A percentile compares a stretch with the other conserved stretches of the same genome.
phyloP scores from a whole-genome alignment of 176 grass and related monocot species.

The Saccharum spontaneum region DNA sequence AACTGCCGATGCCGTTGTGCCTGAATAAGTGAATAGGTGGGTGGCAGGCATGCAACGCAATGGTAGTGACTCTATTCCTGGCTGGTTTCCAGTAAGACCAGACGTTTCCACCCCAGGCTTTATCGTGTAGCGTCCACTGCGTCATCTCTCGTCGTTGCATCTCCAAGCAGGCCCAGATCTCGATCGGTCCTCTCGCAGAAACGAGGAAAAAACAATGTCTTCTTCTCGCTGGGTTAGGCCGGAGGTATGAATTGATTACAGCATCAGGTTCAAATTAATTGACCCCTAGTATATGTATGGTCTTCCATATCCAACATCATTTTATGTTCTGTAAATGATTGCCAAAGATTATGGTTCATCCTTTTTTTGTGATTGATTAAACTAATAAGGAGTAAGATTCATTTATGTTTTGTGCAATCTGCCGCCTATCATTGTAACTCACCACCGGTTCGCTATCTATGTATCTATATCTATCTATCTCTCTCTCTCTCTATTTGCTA shows the following conservation, averaged over 20 bases:
- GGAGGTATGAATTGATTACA: constrained; percentile 11
- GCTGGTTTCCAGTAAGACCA: constrained; percentile 27
- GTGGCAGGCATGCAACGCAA: background rate
- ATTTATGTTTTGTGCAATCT: background rate
- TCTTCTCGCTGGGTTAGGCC: constrained; percentile 35
- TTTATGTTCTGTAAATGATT: background rate
- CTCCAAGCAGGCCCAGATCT: background rate
- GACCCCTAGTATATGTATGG: background rate
- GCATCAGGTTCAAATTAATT: background rate
- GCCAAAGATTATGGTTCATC: background rate
- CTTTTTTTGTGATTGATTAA: background rate
- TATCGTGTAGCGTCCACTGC: background rate
- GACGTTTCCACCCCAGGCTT: background rate
- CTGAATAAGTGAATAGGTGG: background rate
- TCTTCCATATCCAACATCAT: background rate
- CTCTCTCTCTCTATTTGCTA: background rate
- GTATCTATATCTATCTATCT: background rate
- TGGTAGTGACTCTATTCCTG: background rate
- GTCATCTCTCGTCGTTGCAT: background rate
- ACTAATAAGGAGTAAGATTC: background rate
- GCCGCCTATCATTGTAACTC: too few relatives aligned
- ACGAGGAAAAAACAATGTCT: background rate
- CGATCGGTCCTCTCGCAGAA: background rate
- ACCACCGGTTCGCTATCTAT: too few relatives aligned
- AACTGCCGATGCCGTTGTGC: background rate